These are phyloP conservation scores for Cyberlindnera bimundalis DNA, from an alignment of 805 yeast species.

Conservation along the genomic window DNA sequence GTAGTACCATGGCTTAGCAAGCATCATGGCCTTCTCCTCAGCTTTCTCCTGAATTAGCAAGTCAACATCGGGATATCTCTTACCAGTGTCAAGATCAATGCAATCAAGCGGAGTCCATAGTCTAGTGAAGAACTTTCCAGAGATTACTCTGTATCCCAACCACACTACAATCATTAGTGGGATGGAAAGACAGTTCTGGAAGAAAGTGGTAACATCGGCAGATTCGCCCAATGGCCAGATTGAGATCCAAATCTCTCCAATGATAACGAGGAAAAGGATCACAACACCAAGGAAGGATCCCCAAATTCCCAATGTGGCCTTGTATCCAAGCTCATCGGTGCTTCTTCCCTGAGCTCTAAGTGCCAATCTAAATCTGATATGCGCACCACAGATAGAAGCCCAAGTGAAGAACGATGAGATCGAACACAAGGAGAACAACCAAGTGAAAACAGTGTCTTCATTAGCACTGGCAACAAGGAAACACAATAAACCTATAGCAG, in stretches of 20 bases:
- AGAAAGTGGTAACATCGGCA: constrained; percentile 33
- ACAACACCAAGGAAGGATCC: constrained; percentile 64
- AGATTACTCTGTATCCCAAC: constrained; percentile 26
- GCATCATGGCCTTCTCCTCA: constrained; percentile 49
- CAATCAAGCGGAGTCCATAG: constrained; percentile 41
- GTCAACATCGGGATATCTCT: constrained; percentile 60
- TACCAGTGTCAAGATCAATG: constrained; percentile 62
- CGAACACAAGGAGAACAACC: constrained; percentile 63
- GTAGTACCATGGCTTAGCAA: constrained; percentile 42
- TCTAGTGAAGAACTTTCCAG: constrained; percentile 37
- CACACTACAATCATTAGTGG: constrained; percentile 36
- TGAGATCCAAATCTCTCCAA: constrained; percentile 82
- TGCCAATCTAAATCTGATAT: constrained; percentile 61
- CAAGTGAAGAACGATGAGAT: constrained; percentile 61
- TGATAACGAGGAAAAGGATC: constrained; percentile 55
- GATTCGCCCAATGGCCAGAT: constrained; percentile 54
- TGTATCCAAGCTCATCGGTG: constrained; percentile 64
- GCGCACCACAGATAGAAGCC: constrained; percentile 57
- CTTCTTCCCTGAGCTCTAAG: constrained; percentile 61
- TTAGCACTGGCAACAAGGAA: constrained; percentile 52
- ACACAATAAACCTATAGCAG: constrained; percentile 53
- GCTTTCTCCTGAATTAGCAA: constrained; percentile 50
- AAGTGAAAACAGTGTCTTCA: constrained; percentile 54
- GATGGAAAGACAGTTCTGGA: constrained; percentile 40
- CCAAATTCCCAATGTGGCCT: constrained; percentile 59